phyloP scores from a whole-genome alignment of 345 rosid genomes.

The Sisymbrium altissimum region DNA sequence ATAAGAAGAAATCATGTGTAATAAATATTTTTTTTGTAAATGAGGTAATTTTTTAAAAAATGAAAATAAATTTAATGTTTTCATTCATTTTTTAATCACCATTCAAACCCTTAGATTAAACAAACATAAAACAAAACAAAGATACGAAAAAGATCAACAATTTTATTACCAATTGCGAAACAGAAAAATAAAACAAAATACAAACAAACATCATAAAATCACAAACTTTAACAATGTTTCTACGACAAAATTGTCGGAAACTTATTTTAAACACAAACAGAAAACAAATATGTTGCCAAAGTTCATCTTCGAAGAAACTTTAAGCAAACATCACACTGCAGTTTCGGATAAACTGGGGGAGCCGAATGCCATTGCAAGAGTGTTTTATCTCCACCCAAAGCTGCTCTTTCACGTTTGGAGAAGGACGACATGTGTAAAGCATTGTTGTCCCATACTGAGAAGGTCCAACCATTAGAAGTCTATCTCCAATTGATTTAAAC shows the following conservation, averaged over 20 bases:
- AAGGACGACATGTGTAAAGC: constrained; percentile 57
- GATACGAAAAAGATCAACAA: no score
- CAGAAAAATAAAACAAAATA: background rate
- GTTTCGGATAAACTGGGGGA: background rate
- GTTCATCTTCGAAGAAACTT: background rate
- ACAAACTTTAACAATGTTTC: background rate
- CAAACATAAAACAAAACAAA: no score
- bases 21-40: no score
- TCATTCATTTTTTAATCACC: no score
- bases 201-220: background rate
- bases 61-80: no score
- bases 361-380: background rate
- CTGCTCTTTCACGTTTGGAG: constrained; percentile 28
- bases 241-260: background rate
- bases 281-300: background rate
- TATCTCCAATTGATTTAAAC: constrained; percentile 13
- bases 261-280: background rate
- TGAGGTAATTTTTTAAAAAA: no score
- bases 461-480: constrained; percentile 61
- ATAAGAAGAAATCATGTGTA: no score
- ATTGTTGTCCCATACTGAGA: constrained; percentile 37
- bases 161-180: no score
- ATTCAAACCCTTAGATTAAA: no score
- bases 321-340: constrained; percentile 20
- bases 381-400: constrained; percentile 2